Evolutionary conservation across 2,329 filamentous ascomycete species (phyloP).

Genomic region (Metarhizium rileyi): DNA sequence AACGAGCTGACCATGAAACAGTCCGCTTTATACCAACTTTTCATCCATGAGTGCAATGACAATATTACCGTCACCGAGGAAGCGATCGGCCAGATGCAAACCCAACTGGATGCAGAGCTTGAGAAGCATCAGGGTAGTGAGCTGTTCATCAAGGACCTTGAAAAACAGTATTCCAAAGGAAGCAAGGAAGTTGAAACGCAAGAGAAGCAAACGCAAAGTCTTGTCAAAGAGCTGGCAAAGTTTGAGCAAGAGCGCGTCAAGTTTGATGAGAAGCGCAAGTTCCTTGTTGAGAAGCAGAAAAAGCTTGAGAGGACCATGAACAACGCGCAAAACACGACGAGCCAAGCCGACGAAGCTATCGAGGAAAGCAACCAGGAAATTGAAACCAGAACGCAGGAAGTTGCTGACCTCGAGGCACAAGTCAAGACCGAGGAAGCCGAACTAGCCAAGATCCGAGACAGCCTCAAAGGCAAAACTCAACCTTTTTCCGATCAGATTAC

Average conservation of each 20-base stretch:
- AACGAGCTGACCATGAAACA: slow-evolving; percentile 88
- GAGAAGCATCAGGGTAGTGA: slow-evolving; percentile 88
- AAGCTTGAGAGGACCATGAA: slow-evolving; percentile 85
- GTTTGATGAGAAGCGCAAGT: slow-evolving; percentile 96
- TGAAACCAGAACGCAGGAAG: slow-evolving; percentile 64
- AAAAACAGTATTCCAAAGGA: slow-evolving; percentile 75
- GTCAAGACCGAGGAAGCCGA: slow-evolving; percentile 74
- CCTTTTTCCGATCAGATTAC: slow-evolving; percentile 88
- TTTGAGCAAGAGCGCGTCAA: slow-evolving; percentile 97
- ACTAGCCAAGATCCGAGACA: slow-evolving; percentile 72
- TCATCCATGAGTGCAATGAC: slow-evolving; percentile 77
- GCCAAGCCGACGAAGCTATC: slow-evolving; percentile 68
- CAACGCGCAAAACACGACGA: slow-evolving; percentile 62
- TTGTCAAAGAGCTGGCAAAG: slow-evolving; percentile 80
- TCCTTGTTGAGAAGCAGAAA: slow-evolving; percentile 80
- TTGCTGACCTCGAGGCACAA: slow-evolving; percentile 63
- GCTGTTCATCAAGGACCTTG: slow-evolving; percentile 79
- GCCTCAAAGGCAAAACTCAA: slow-evolving; percentile 91
- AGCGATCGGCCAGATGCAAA: slow-evolving; percentile 82
- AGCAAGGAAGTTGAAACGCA: slow-evolving; percentile 73
- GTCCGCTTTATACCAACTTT: slow-evolving; percentile 85
- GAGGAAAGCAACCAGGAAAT: slow-evolving; percentile 73
- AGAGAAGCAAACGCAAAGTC: slow-evolving; percentile 68
- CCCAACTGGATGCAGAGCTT: slow-evolving; percentile 74
- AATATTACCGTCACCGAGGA: slow-evolving; percentile 85